Percentiles rank a stretch among this genome's conserved stretches.
phyloP scores from a whole-genome alignment of 306 rosid species.

The Inga leiocalycina region DNA sequence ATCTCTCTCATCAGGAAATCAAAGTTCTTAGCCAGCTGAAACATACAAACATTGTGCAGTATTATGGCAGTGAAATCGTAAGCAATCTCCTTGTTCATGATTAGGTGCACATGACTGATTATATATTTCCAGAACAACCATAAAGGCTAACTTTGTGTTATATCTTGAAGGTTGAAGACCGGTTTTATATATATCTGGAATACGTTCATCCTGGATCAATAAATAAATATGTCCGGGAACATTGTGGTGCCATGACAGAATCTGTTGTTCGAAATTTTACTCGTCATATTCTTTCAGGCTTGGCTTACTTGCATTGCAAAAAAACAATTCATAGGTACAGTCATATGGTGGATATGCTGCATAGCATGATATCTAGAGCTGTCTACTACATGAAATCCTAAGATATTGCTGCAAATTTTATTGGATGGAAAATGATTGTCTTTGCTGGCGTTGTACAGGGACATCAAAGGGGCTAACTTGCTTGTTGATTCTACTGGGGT shows the following conservation, averaged over 20 bases:
- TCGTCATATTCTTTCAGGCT: constrained; percentile 89
- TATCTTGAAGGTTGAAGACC: constrained; percentile 68
- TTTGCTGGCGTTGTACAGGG: constrained; percentile 51
- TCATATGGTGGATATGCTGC: constrained; percentile 27
- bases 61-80: constrained; percentile 91
- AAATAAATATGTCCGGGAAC: constrained; percentile 87
- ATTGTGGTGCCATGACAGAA: constrained; percentile 93
- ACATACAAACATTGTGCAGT: constrained; percentile 95
- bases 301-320: constrained; percentile 92
- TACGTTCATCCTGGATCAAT: constrained; percentile 96
- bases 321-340: constrained; percentile 87
- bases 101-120: constrained; percentile 25
- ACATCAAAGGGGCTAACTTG: constrained; percentile 96
- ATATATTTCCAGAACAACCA: constrained; percentile 2
- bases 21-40: constrained; percentile 82
- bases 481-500: constrained; percentile 94
- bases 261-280: constrained; percentile 91
- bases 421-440: constrained; percentile 8
- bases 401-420: constrained; percentile 1
- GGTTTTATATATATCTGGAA: constrained; percentile 85
- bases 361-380: constrained; percentile 8
- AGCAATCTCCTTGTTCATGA: constrained; percentile 45
- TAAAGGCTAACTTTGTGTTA: constrained; percentile 25
- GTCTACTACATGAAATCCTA: constrained; percentile 19
- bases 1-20: constrained; percentile 68